Conservation (phyloP, 2,329 filamentous ascomycete species). For the Aureobasidium pullulans region DNA sequence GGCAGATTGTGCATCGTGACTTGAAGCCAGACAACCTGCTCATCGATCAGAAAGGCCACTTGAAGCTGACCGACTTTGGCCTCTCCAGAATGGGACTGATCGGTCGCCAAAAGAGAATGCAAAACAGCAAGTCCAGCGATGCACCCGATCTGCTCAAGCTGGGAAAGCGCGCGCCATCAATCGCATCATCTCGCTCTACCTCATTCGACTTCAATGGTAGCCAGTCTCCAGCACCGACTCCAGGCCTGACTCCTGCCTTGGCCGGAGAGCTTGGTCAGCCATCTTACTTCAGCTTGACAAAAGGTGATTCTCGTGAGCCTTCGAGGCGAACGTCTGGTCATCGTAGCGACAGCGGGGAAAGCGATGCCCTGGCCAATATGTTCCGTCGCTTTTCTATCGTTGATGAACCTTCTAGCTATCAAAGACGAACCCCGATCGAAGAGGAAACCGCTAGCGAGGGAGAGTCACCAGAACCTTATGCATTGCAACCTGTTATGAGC, state of each 20-base stretch:
- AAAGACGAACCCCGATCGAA: slow-evolving; percentile 58
- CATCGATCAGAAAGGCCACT: slow-evolving; percentile 91
- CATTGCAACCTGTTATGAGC: slow-evolving; percentile 54
- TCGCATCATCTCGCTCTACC: slow-evolving; percentile 83
- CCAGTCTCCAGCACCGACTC: slow-evolving; percentile 76
- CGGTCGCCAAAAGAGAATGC: slow-evolving; percentile 85
- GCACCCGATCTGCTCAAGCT: slow-evolving; percentile 85
- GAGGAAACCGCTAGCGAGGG: slow-evolving; percentile 65
- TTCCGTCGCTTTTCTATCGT: slow-evolving; percentile 60
- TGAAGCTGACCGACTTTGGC: slow-evolving; percentile 96
- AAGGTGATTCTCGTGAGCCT: slow-evolving; percentile 48
- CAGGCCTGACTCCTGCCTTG: slow-evolving; percentile 75
- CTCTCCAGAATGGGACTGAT: slow-evolving; percentile 95
- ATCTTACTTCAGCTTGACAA: slow-evolving; percentile 80
- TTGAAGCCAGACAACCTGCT: slow-evolving; percentile 95
- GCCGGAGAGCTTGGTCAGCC: slow-evolving; percentile 65
- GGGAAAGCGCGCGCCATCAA: slow-evolving; percentile 76
- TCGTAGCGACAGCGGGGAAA: slow-evolving; percentile 86
- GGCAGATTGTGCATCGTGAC: slow-evolving; percentile 93
- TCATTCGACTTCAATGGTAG: slow-evolving; percentile 82
- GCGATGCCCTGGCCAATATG: slow-evolving; percentile 76
- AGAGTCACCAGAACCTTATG: slow-evolving; percentile 65
- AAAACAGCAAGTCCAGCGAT: slow-evolving; percentile 70
- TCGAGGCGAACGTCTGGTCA: slow-evolving; percentile 69
- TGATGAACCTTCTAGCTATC: slow-evolving; percentile 33